Percentiles rank a stretch among this genome's conserved stretches.
Conservation (phyloP, 148 eudicot genomes). For the Rhododendron henanense region DNA sequence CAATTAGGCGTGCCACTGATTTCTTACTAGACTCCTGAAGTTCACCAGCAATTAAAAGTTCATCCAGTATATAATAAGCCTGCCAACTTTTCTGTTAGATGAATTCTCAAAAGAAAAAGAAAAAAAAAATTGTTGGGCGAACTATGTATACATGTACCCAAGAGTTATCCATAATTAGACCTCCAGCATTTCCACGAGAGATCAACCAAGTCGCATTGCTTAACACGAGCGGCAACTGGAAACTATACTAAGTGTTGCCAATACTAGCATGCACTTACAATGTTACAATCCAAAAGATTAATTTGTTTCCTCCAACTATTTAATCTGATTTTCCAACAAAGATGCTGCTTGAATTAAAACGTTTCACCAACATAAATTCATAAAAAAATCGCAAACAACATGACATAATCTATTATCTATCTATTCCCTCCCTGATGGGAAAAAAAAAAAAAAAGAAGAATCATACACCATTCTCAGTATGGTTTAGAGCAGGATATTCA, state of each 20-base stretch:
- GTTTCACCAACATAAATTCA: not conserved
- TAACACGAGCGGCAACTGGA: not conserved
- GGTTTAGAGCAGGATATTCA: not conserved
- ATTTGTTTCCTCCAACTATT: not conserved
- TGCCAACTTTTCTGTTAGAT: constrained; percentile 21
- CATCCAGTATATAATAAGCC: constrained; percentile 92
- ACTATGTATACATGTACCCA: not conserved
- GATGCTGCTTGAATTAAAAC: not conserved
- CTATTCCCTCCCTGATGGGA: not conserved
- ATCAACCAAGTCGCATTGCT: not conserved
- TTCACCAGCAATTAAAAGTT: constrained; percentile 90
- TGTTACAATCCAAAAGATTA: not conserved
- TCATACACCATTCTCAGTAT: not conserved
- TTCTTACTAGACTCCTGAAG: constrained; percentile 97
- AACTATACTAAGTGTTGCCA: not conserved
- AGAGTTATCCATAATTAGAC: not conserved
- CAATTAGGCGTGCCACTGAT: constrained; percentile 77
- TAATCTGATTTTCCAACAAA: not conserved
- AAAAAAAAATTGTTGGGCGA: not conserved
- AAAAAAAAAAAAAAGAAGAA: not conserved
- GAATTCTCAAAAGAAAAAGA: not conserved
- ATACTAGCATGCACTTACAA: not conserved
- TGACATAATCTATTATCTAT: not conserved
- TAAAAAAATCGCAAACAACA: not conserved
- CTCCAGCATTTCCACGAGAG: not conserved